Conservation (phyloP, 805 yeast genomes). For the Naumovozyma baii region DNA sequence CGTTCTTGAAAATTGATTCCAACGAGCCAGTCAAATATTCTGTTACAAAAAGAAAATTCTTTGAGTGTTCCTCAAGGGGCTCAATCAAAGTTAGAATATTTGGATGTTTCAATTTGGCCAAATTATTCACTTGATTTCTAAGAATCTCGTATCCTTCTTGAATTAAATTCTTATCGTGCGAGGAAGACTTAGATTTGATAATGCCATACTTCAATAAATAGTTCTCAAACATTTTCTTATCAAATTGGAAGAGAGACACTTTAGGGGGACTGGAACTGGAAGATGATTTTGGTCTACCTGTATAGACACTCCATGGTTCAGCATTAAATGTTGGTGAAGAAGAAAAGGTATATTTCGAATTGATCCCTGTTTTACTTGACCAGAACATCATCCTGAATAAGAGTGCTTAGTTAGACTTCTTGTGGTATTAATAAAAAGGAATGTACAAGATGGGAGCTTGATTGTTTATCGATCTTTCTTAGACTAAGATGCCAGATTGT, state of each 20-base stretch:
- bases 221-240: conserved; percentile 63
- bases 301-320: conserved; percentile 78
- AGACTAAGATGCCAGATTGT: no score
- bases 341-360: conserved; percentile 58
- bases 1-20: conserved; percentile 32
- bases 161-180: conserved; percentile 36
- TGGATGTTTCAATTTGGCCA: conserved; percentile 84
- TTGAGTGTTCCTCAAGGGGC: conserved; percentile 79
- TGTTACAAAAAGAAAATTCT: conserved; percentile 70
- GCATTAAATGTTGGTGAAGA: conserved; percentile 60
- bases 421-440: no score
- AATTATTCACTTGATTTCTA: conserved; percentile 54
- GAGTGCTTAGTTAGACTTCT: neutral
- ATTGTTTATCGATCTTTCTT: no score
- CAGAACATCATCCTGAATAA: conserved; percentile 22
- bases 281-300: conserved; percentile 66
- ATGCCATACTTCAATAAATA: conserved; percentile 43
- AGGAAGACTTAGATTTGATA: conserved; percentile 33
- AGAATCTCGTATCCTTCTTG: conserved; percentile 60
- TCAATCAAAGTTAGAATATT: conserved; percentile 74
- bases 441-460: no score
- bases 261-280: conserved; percentile 25
- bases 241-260: conserved; percentile 81
- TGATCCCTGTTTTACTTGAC: conserved; percentile 44
- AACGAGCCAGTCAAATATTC: conserved; percentile 63